phyloP scores from a whole-genome alignment of 1,139 yeast species.

The Zhuliangozyma parablackwelliae region DNA sequence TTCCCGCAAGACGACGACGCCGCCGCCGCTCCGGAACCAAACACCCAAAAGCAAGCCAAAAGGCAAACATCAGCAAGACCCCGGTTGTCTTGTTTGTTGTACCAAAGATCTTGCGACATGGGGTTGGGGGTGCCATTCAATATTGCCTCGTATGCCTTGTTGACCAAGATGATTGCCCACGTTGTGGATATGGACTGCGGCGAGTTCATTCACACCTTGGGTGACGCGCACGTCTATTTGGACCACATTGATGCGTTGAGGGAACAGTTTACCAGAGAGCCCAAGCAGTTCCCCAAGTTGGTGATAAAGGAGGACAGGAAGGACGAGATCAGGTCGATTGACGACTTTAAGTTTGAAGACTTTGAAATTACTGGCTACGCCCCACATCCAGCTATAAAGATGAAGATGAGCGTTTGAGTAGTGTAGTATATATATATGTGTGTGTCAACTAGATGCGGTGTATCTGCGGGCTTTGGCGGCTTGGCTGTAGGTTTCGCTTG shows the following conservation, averaged over 20 bases:
- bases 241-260: conserved; percentile 90
- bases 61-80: conserved; percentile 35
- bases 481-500: neutral
- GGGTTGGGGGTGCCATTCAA: conserved; percentile 98
- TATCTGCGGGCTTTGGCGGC: conserved; percentile 10
- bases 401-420: conserved; percentile 66
- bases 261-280: conserved; percentile 70
- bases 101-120: conserved; percentile 99
- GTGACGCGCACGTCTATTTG: conserved; percentile 91
- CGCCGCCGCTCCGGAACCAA: conserved; percentile 10
- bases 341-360: conserved; percentile 85
- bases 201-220: conserved; percentile 90
- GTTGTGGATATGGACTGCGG: conserved; percentile 93
- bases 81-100: conserved; percentile 76
- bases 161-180: conserved; percentile 93
- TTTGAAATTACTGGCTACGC: conserved; percentile 74
- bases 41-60: conserved; percentile 13
- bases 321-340: conserved; percentile 57
- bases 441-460: conserved; percentile 7
- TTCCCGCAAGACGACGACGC: conserved; percentile 49
- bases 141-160: conserved; percentile 90
- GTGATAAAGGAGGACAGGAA: conserved; percentile 54
- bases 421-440: neutral
- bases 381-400: conserved; percentile 79
- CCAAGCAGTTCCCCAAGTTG: conserved; percentile 77